phyloP scores from a whole-genome alignment of 805 yeast genomes.

The Lipomyces japonicus region DNA sequence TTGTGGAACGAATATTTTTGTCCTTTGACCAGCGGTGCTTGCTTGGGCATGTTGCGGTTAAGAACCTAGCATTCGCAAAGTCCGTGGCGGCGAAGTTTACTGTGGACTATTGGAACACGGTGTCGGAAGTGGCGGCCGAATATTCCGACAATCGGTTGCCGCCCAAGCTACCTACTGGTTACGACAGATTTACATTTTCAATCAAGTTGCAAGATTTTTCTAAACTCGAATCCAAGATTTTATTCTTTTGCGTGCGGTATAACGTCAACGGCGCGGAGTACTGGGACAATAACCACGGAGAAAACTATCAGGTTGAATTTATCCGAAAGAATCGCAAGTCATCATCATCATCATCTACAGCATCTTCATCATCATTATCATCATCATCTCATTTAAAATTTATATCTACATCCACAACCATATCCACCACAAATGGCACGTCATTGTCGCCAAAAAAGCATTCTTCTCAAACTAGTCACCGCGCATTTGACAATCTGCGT shows the following conservation, averaged over 20 bases:
- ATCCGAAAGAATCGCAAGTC: constrained; percentile 22
- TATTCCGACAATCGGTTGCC: constrained; percentile 53
- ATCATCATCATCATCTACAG: background rate
- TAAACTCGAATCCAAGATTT: constrained; percentile 33
- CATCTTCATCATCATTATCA: background rate
- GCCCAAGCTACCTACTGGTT: constrained; percentile 30
- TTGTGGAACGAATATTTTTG: constrained; percentile 61
- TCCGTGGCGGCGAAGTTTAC: constrained; percentile 68
- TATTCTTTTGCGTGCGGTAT: constrained; percentile 59
- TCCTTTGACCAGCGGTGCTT: constrained; percentile 56
- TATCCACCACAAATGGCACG: too few species aligned
- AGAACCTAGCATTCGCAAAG: constrained; percentile 68
- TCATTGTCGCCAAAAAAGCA: background rate
- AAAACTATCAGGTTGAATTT: constrained; percentile 56
- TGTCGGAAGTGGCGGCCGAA: constrained; percentile 60
- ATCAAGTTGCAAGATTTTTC: constrained; percentile 43
- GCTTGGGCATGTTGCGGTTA: constrained; percentile 73
- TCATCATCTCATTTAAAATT: too few species aligned
- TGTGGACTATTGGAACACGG: constrained; percentile 72
- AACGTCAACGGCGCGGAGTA: constrained; percentile 47
- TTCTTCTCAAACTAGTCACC: constrained; percentile 16
- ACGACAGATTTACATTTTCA: constrained; percentile 67
- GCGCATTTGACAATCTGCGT: constrained; percentile 10
- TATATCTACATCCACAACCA: too few species aligned
- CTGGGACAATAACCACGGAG: constrained; percentile 72